phyloP scores from a whole-genome alignment of 306 rosid species.

The Quercus parvula region DNA sequence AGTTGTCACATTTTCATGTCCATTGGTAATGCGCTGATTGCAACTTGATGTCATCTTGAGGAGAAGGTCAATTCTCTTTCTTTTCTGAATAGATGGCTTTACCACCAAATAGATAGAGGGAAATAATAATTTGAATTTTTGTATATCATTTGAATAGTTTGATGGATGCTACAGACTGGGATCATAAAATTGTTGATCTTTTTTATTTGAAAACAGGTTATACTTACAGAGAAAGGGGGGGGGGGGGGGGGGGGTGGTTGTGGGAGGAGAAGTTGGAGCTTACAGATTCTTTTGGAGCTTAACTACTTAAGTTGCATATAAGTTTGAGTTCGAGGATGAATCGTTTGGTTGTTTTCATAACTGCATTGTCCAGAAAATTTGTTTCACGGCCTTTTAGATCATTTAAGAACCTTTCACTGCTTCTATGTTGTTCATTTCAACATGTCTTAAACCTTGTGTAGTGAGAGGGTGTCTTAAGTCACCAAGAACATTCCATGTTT shows the following conservation, averaged over 20 bases:
- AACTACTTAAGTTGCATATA: background rate
- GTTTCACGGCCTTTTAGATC: background rate
- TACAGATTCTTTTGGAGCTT: background rate
- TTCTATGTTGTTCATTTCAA: background rate
- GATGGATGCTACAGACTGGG: background rate
- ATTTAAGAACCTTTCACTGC: background rate
- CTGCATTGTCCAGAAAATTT: background rate
- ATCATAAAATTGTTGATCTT: background rate
- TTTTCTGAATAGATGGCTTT: background rate
- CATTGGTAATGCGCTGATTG: background rate
- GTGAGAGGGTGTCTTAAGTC: background rate
- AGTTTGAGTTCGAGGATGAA: background rate
- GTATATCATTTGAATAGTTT: conserved; percentile 4
- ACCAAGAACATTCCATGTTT: background rate
- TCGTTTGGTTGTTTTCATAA: background rate
- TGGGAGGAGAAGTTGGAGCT: background rate
- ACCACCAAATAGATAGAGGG: background rate
- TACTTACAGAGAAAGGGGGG: background rate
- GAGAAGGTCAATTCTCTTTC: background rate
- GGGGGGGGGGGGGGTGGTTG: too few species aligned
- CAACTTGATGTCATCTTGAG: background rate
- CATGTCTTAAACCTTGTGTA: background rate
- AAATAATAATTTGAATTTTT: too few species aligned
- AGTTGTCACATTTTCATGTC: too few species aligned
- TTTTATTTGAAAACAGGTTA: background rate